Base-by-base conservation (phyloP, 768 basidiomycete species). In the Tylopilus balloui region DNA sequence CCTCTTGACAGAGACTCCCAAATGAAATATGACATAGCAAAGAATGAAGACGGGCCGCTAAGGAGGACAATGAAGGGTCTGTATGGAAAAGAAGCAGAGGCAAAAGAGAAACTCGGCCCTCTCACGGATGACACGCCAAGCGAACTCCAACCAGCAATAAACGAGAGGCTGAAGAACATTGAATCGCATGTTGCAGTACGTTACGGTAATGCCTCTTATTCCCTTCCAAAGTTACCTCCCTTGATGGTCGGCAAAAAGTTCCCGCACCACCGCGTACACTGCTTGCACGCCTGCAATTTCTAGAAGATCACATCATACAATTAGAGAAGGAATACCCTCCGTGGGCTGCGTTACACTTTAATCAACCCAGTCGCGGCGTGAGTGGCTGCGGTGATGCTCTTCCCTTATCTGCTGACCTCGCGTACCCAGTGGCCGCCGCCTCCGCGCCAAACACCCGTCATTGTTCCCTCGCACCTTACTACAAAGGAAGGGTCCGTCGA, bases 331-430 rank as follows among this genome's bases (percentile, higher is more conserved):
- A 89, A 45, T 90, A 88, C 58, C 88, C 88, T 3, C 86, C 88
- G 6, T 91, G 88, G 88, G 86, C 88, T 0, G 87, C 88, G 8
- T 69, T 91, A n/a, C 88, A 91, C 61, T 91, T 91, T 63, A 89
- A 86, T 48, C 88, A 92, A 61, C 89, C 89, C 3, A 77, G 81
- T 57, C 80, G 89, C 49, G 86, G 83, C 23, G 89, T 91, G 69
- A 41, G 86, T 76, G 5, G 47, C 15, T 29, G 48, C 47, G 23
- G 32, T n/a, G 41, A 31, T 35, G 34, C 12, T 15, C 44, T 23
- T 1, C 19, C 10, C 6, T 9, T 10, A 6, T 42, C 21, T 12
- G 10, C 45, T 47, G 21, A 37, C 24, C 23, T 25, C 39, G 29
- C 19, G 24, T 45, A 48, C 20, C 19, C 53, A 91, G 88, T 91